phyloP scores from a whole-genome alignment of 2,329 filamentous ascomycete genomes.

The Paraphoma chrysanthemicola region DNA sequence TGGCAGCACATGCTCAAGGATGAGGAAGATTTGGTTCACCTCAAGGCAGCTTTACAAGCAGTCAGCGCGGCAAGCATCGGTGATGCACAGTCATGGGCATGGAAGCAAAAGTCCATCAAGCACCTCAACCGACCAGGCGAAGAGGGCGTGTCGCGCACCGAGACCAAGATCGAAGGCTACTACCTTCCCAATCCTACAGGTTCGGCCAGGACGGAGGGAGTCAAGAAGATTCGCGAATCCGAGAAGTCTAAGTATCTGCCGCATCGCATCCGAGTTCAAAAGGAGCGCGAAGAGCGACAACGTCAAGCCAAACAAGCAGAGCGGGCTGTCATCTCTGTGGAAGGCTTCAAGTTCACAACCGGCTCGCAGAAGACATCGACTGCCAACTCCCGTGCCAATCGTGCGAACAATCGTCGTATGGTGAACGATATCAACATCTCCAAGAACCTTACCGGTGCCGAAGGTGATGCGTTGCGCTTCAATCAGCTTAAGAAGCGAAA shows the following conservation, averaged over 20 bases:
- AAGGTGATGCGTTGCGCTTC: slow-evolving; percentile 93
- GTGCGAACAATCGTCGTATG: slow-evolving; percentile 92
- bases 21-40: slow-evolving; percentile 68
- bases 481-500: slow-evolving; percentile 99
- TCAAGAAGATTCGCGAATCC: slow-evolving; percentile 93
- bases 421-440: slow-evolving; percentile 95
- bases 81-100: slow-evolving; percentile 70
- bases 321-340: slow-evolving; percentile 36
- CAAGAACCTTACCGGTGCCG: slow-evolving; percentile 72
- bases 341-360: slow-evolving; percentile 63
- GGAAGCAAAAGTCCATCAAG: slow-evolving; percentile 76
- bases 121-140: slow-evolving; percentile 67
- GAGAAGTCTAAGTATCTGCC: slow-evolving; percentile 98
- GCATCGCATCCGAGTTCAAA: slow-evolving; percentile 95
- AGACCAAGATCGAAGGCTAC: slow-evolving; percentile 67
- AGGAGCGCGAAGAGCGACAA: slow-evolving; percentile 88
- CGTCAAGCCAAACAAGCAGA: slow-evolving; percentile 72
- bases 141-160: slow-evolving; percentile 59
- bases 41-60: slow-evolving; percentile 60
- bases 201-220: slow-evolving; percentile 87
- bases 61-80: slow-evolving; percentile 58
- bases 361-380: slow-evolving; percentile 84
- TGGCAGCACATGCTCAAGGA: slow-evolving; percentile 74
- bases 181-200: slow-evolving; percentile 89
- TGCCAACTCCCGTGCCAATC: slow-evolving; percentile 89